These are phyloP conservation scores for Malus asiatica DNA, from an alignment of 306 rosid species.

Conservation along the genomic window DNA sequence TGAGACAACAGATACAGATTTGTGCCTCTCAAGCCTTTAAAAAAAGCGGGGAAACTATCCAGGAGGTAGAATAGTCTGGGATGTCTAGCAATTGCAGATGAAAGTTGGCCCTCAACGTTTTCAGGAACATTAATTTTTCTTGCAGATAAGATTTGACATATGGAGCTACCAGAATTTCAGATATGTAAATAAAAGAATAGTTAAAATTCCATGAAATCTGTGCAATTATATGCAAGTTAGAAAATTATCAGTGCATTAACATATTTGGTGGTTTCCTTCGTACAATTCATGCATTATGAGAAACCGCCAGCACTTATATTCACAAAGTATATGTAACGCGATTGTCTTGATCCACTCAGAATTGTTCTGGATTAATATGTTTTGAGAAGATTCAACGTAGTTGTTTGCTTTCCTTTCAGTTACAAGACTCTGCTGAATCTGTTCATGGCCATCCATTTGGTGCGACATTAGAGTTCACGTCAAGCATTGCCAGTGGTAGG, in stretches of 20 bases:
- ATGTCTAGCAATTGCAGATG: neutral
- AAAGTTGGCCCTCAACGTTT: neutral
- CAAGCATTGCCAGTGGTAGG: conserved; percentile 41
- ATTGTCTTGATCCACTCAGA: neutral
- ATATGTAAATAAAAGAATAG: neutral
- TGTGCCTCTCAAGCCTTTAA: neutral
- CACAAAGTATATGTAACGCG: conserved; percentile 1
- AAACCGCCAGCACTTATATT: neutral
- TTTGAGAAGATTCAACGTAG: conserved; percentile 3
- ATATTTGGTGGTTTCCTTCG: neutral
- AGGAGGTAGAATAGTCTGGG: neutral
- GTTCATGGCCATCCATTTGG: conserved; percentile 37
- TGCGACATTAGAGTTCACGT: conserved; percentile 45
- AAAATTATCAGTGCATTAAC: neutral
- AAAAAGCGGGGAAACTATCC: neutral
- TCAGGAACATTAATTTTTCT: neutral
- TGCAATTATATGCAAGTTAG: neutral
- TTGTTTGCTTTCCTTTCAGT: conserved; percentile 23
- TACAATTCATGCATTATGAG: neutral
- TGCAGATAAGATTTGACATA: neutral
- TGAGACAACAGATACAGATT: neutral
- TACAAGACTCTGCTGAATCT: conserved; percentile 38
- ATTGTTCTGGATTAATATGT: conserved; percentile 1
- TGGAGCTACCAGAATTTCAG: neutral
- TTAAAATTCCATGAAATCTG: neutral